A percentile compares a stretch with the other conserved stretches of the same genome.
phyloP scores from a whole-genome alignment of 495 filamentous ascomycete species.

The Sabuloglossum arenarium region DNA sequence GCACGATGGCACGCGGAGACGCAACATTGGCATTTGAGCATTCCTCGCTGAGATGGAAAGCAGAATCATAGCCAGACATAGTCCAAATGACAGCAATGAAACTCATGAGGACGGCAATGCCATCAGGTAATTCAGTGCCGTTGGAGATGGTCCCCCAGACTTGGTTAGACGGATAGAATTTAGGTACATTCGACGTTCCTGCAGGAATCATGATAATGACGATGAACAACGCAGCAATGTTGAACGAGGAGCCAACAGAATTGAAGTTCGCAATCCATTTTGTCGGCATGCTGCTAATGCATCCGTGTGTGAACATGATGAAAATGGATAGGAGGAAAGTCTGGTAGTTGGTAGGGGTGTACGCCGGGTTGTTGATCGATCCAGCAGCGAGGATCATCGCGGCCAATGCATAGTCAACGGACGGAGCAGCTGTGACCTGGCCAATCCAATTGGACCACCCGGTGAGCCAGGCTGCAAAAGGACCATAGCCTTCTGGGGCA shows the following conservation, averaged over 20 bases:
- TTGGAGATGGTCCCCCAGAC: slow-evolving; percentile 56
- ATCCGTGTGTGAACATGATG: slow-evolving; percentile 49
- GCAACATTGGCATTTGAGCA: slow-evolving; percentile 60
- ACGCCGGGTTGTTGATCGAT: slow-evolving; percentile 45
- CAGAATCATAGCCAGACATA: slow-evolving; percentile 49
- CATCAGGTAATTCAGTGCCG: slow-evolving; percentile 48
- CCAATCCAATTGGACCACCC: slow-evolving; percentile 48
- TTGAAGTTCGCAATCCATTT: slow-evolving; percentile 58
- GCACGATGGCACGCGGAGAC: slow-evolving; percentile 54
- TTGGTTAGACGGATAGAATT: slow-evolving; percentile 37
- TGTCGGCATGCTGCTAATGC: slow-evolving; percentile 56
- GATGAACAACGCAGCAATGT: slow-evolving; percentile 44
- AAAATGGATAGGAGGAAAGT: slow-evolving; percentile 47
- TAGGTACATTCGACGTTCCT: slow-evolving; percentile 29
- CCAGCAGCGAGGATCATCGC: slow-evolving; percentile 56
- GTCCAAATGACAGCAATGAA: slow-evolving; percentile 50
- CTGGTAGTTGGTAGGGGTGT: slow-evolving; percentile 44
- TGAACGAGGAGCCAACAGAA: slow-evolving; percentile 52
- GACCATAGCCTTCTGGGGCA: slow-evolving; percentile 55
- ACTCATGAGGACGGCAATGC: slow-evolving; percentile 54
- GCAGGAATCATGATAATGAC: slow-evolving; percentile 54
- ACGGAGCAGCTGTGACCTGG: slow-evolving; percentile 50
- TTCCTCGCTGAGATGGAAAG: slow-evolving; percentile 60
- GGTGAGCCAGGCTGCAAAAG: slow-evolving; percentile 40
- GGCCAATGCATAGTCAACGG: slow-evolving; percentile 36